phyloP scores from a whole-genome alignment of 2,329 filamentous ascomycete genomes.

The Clonostachys sp. region DNA sequence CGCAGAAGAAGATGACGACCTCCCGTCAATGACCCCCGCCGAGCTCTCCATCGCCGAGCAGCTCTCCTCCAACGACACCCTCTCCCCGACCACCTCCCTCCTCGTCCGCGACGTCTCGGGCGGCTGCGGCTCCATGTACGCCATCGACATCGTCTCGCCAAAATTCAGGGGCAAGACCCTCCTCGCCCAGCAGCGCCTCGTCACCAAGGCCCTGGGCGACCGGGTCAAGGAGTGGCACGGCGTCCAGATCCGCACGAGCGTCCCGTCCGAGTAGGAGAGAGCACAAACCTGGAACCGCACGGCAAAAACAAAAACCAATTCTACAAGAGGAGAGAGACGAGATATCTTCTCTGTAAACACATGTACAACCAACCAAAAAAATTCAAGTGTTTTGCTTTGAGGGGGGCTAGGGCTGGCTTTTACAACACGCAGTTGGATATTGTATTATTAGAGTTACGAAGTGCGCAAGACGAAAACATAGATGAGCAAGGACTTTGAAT shows the following conservation, averaged over 20 bases:
- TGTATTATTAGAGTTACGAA: too few species aligned
- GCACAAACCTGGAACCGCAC: too few species aligned
- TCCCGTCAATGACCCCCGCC: constrained; percentile 34
- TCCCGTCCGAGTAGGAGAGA: constrained; percentile 12
- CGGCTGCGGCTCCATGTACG: constrained; percentile 85
- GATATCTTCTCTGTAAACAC: too few species aligned
- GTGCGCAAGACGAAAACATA: too few species aligned
- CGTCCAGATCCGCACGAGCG: constrained; percentile 71
- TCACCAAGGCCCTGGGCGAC: constrained; percentile 70
- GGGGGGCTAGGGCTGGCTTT: neutral
- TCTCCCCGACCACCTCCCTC: constrained; percentile 35
- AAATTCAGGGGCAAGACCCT: constrained; percentile 67
- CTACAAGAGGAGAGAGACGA: too few species aligned
- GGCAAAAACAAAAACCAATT: too few species aligned
- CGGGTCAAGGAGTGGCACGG: constrained; percentile 81
- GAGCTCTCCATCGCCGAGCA: constrained; percentile 56
- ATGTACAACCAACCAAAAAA: too few species aligned
- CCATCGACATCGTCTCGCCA: constrained; percentile 69
- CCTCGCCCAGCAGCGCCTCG: constrained; percentile 78
- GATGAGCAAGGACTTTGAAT: too few species aligned
- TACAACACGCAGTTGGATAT: too few species aligned
- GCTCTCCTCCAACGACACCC: constrained; percentile 22
- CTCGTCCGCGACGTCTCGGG: constrained; percentile 77
- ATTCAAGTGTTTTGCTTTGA: too few species aligned
- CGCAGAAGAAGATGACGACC: constrained; percentile 3